Conservation (phyloP, 371 early-diverging fungal species). For the Apophysomyces sp. region DNA sequence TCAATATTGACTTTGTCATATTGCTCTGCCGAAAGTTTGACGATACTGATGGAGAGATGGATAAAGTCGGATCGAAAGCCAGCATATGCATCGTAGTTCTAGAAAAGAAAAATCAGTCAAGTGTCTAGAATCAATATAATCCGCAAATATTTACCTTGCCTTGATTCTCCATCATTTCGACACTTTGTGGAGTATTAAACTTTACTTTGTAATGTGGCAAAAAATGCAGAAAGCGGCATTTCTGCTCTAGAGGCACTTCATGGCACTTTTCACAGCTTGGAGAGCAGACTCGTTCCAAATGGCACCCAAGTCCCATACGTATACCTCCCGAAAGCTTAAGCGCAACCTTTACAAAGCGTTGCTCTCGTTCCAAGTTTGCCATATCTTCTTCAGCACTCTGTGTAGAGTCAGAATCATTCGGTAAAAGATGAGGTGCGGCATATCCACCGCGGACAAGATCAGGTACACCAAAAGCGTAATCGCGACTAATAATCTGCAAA, state of each 20-base stretch:
- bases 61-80: slow-evolving; percentile 68
- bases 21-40: slow-evolving; percentile 20
- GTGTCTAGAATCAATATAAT: neutral
- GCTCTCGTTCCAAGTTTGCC: neutral
- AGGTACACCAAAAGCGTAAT: slow-evolving; percentile 50
- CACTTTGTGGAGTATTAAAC: slow-evolving; percentile 46
- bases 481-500: slow-evolving; percentile 48
- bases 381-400: neutral
- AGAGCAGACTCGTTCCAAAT: slow-evolving; percentile 28
- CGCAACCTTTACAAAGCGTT: slow-evolving; percentile 33
- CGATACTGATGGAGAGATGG: slow-evolving; percentile 57
- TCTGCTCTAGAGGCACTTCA: slow-evolving; percentile 11
- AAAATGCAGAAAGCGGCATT: slow-evolving; percentile 42
- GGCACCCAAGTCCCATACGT: slow-evolving; percentile 47
- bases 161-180: slow-evolving; percentile 13
- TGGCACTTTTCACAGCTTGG: slow-evolving; percentile 49
- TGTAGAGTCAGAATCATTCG: neutral
- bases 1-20: slow-evolving; percentile 17
- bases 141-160: slow-evolving; percentile 25
- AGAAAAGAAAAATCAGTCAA: slow-evolving; percentile 2
- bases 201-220: slow-evolving; percentile 54
- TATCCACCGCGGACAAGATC: slow-evolving; percentile 41
- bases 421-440: slow-evolving; percentile 23
- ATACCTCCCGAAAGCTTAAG: slow-evolving; percentile 46
- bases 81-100: slow-evolving; percentile 60